Base-by-base conservation (phyloP, 495 filamentous ascomycete species). In the Thermothielavioides terrestris region DNA sequence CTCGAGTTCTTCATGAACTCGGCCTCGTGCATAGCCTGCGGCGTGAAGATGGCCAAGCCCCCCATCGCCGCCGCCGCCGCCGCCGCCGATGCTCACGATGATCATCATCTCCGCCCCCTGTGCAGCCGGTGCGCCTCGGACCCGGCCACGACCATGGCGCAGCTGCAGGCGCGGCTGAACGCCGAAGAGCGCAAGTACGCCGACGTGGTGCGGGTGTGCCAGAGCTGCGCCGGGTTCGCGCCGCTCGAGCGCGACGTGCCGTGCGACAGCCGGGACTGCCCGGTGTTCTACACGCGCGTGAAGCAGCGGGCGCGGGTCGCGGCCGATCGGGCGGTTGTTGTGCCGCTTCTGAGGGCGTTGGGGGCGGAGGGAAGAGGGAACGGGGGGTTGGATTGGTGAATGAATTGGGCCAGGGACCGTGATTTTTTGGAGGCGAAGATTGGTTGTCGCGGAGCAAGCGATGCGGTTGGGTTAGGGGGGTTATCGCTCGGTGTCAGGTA, bases 211-310 rank as follows among this genome's bases (percentile, higher is more conserved):
- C 76, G 72, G 49, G 72, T 95, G 45, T 98, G 92, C 65, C 82
- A 84, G 55, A 88, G 82, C 57, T 98, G 92, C 58, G 81, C 85
- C 25, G 81, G 80, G 7, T 61, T 88, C 34, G 66, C 86, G 14
- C 83, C 79, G 56, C 70, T 78, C 10, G 79, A 86, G 25, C 36
- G 28, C 11, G 79, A 85, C 26, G 82, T 95, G 30, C 77, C 64
- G 30, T 98, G 92, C 63, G 88, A 95, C 59, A 94, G 85, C 55
- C 77, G 82, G 64, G 92, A 95, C 66, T 98, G 92, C 62, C 86
- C 89, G 0, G 86, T 95, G 3, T 96, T 92, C 58, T 98, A 96
- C 63, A 84, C 85, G 2, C 69, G 94, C 43, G 79, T 85, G 10
- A 85, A 84, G 67, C 83, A 89, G 66, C 62, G 65, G 48, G 74